Evolutionary conservation across 257 asterid species (phyloP).

Genomic region (Petrea volubilis): DNA sequence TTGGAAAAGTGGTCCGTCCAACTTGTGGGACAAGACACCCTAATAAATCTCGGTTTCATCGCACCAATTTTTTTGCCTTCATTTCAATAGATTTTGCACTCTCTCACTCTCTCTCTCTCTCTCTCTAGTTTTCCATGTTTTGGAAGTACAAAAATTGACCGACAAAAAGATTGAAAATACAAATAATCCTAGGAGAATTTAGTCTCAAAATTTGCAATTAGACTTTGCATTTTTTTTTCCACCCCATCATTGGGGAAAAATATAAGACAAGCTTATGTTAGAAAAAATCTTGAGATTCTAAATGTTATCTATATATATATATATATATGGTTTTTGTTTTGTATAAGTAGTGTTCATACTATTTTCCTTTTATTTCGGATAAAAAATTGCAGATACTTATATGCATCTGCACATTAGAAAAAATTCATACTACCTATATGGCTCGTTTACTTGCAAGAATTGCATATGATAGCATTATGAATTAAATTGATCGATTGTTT

Average conservation of each 20-base stretch:
- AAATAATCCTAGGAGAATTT: neutral
- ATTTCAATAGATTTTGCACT: neutral
- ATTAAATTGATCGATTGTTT: no score
- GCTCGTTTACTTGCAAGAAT: no score
- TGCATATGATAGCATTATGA: no score
- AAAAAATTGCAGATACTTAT: neutral
- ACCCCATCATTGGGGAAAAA: neutral
- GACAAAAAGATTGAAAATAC: neutral
- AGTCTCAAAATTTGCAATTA: neutral
- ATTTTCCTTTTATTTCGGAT: no score
- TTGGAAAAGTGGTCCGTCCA: no score
- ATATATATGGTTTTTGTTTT: no score
- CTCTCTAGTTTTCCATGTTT: neutral
- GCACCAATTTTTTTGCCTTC: constrained; percentile 1
- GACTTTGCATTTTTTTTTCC: neutral
- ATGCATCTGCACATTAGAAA: neutral
- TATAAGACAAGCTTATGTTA: neutral
- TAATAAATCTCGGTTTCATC: constrained; percentile 2
- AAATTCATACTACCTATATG: neutral
- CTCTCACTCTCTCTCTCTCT: neutral
- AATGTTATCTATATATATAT: neutral
- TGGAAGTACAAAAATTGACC: constrained; percentile 19
- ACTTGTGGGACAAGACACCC: constrained; percentile 6
- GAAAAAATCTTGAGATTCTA: neutral
- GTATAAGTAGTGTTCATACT: no score